Evolutionary conservation across 306 rosid genomes (phyloP), one percentile per base, ranked within the genome.

Genomic region (Dryas drummondii): DNA sequence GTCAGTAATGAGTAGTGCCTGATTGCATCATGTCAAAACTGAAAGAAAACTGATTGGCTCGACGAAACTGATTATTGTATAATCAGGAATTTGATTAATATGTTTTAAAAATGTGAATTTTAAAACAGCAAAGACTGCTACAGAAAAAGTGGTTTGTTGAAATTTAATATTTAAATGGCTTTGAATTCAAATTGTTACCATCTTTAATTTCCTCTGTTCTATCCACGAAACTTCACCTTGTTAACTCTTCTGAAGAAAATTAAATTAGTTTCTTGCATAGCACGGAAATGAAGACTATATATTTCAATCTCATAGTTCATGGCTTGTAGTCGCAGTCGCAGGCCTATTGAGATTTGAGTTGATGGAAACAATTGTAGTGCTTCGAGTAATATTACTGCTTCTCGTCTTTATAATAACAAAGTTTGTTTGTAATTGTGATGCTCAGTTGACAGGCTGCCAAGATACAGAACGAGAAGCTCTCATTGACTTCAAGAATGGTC

Each of bases 401-500:
- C 49, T 71, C 41, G 66, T 64, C 6, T 60, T 71, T 2, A 15
- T 77, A 45, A 6, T 22, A 44, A 1, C 42, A 40, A 65, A 67
- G 40, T 55, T 17, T 53, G 53, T 27, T 72, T 22, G 19, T 10
- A 68, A 22, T 48, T 54, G 46, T 37, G 15, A 19, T 64, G 73
- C 67, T 32, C 73, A 47, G 51, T 26, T 66, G 16, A 52, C 14
- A 40, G 50, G 9, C 26, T 86, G 88, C 71, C 17, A 59, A 45
- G 71, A 79, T n/a, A 66, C 75, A 3, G 80, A 84, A 26, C 13
- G 70, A 66, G 87, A 80, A 32, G 85, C 87, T 53, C 81, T 86
- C 5, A 14, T 76, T 41, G 78, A 82, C 71, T 88, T 84, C 78
- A 86, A 74, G 77, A 27, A 44, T 26, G 93, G 90, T 47, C 79